Conservation (phyloP, 257 asterid species). For the Ajuga chamaepitys region DNA sequence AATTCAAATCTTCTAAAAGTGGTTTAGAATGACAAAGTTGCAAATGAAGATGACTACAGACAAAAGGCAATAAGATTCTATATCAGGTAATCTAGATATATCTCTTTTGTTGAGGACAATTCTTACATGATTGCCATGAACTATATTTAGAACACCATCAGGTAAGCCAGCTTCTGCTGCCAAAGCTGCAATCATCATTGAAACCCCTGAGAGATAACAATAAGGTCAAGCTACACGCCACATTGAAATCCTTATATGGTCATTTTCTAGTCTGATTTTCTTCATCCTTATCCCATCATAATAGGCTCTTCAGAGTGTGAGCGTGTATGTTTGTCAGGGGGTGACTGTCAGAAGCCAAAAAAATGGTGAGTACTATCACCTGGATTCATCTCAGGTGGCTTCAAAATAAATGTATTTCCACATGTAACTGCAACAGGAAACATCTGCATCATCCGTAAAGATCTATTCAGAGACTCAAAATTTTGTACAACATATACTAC, state of each 20-base stretch:
- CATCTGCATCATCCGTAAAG: constrained; percentile 27
- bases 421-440: constrained; percentile 45
- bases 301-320: background rate
- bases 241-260: background rate
- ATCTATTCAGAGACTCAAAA: background rate
- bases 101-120: background rate
- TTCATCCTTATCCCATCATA: background rate
- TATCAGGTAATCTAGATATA: background rate
- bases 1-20: background rate
- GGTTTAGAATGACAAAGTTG: background rate
- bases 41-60: background rate
- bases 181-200: constrained; percentile 38
- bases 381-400: constrained; percentile 39
- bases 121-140: constrained; percentile 38
- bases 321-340: background rate
- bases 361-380: constrained; percentile 16
- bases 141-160: constrained; percentile 38
- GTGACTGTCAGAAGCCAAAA: background rate
- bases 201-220: constrained; percentile 24
- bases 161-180: constrained; percentile 48
- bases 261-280: background rate
- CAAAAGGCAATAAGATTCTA: background rate
- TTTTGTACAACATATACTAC: background rate
- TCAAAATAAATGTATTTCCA: constrained; percentile 43
- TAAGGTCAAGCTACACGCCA: background rate